phyloP scores from a whole-genome alignment of 2,329 filamentous ascomycete genomes.

The Cyphellophora europaea region DNA sequence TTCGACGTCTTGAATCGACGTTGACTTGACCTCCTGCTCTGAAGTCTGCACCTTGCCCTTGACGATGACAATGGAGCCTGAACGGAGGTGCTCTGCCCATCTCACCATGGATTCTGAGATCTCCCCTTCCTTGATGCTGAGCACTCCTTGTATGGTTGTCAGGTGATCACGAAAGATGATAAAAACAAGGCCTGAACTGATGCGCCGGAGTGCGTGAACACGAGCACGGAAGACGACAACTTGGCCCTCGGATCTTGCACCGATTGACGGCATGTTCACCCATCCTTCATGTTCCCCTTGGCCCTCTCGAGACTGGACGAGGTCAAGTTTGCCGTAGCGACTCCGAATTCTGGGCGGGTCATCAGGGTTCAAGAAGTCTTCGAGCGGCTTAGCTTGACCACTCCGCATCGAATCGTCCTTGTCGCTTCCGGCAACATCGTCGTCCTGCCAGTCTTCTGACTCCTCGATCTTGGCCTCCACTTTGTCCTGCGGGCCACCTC shows the following conservation, averaged over 20 bases:
- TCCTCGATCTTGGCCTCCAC: no score
- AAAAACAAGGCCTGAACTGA: slow-evolving; percentile 64
- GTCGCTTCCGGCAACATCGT: no score
- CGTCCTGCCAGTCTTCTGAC: no score
- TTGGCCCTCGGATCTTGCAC: slow-evolving; percentile 34
- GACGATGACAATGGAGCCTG: slow-evolving; percentile 63
- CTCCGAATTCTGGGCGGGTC: slow-evolving; percentile 12
- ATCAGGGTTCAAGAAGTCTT: slow-evolving; percentile 12
- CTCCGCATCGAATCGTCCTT: no score
- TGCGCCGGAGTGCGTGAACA: slow-evolving; percentile 47
- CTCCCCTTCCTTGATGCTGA: slow-evolving; percentile 45
- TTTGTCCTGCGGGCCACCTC: no score
- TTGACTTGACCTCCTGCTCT: slow-evolving; percentile 53
- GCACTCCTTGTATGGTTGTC: slow-evolving; percentile 64
- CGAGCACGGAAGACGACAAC: slow-evolving; percentile 53
- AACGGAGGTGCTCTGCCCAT: slow-evolving; percentile 65
- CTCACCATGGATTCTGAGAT: slow-evolving; percentile 62
- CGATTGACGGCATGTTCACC: slow-evolving; percentile 6
- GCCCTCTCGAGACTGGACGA: slow-evolving; percentile 13
- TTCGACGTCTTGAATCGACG: slow-evolving; percentile 60
- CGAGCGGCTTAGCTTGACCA: slow-evolving; percentile 9
- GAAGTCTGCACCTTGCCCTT: slow-evolving; percentile 58
- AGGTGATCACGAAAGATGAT: slow-evolving; percentile 68
- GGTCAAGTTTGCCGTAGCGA: slow-evolving; percentile 11
- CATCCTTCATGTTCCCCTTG: slow-evolving; percentile 3